These are phyloP conservation scores for Calocybe cyanea DNA, from an alignment of 768 basidiomycete genomes.

Conservation along the genomic window DNA sequence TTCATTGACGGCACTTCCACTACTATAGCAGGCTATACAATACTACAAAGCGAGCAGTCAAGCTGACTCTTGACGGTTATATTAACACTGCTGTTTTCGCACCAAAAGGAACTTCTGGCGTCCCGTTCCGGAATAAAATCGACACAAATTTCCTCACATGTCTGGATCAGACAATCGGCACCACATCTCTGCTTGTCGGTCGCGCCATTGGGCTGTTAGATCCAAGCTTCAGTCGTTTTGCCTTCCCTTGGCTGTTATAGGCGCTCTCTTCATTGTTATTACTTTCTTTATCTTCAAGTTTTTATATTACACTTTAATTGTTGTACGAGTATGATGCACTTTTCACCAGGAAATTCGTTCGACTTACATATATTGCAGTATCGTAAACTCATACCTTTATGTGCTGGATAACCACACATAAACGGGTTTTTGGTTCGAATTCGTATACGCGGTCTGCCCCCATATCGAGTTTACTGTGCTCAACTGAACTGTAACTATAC, in stretches of 20 bases:
- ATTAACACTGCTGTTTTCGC: conserved; percentile 55
- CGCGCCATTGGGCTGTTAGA: conserved; percentile 20
- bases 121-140: conserved; percentile 49
- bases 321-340: too few species aligned
- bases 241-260: conserved; percentile 21
- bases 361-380: not conserved
- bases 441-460: too few species aligned
- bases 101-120: conserved; percentile 37
- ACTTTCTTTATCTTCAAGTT: not conserved
- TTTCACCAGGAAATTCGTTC: not conserved
- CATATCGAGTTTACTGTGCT: too few species aligned
- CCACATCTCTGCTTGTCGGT: conserved; percentile 52
- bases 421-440: too few species aligned
- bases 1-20: conserved; percentile 25
- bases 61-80: conserved; percentile 60
- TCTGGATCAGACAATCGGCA: conserved; percentile 59
- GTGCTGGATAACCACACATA: too few species aligned
- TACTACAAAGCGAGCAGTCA: conserved; percentile 67
- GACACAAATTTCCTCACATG: conserved; percentile 49
- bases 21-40: conserved; percentile 53
- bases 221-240: conserved; percentile 19
- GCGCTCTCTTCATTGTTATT: conserved; percentile 7
- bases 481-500: too few species aligned
- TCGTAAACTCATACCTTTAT: too few species aligned
- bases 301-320: too few species aligned